A percentile compares a stretch with the other conserved stretches of the same genome.
Conservation (phyloP, 768 basidiomycete species). For the Mycena kentingensis region DNA sequence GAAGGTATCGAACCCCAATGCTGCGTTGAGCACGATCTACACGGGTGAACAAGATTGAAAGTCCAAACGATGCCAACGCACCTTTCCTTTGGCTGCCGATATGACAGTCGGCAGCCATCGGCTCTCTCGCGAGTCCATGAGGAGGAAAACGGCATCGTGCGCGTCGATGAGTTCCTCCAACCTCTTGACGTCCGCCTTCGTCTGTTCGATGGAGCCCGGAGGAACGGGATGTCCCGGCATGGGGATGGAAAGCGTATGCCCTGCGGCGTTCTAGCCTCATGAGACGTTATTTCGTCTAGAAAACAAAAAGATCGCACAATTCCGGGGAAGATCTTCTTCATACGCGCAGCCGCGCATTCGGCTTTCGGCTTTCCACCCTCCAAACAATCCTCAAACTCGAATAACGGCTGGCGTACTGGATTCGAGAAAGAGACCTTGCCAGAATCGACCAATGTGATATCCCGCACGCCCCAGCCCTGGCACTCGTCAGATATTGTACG, state of each 20-base stretch:
- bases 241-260: constrained; percentile 79
- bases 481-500: neutral
- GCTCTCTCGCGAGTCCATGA: constrained; percentile 99
- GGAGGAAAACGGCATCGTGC: constrained; percentile 89
- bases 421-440: constrained; percentile 94
- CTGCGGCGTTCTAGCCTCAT: constrained; percentile 73
- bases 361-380: constrained; percentile 95
- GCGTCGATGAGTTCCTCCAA: constrained; percentile 78
- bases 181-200: constrained; percentile 64
- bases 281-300: neutral
- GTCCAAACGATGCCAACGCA: constrained; percentile 26
- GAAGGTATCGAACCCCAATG: constrained; percentile 93
- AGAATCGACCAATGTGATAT: constrained; percentile 91
- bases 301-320: constrained; percentile 57
- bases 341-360: constrained; percentile 77
- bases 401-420: constrained; percentile 95
- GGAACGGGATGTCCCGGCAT: constrained; percentile 98
- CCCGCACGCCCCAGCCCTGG: constrained; percentile 95
- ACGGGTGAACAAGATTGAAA: neutral
- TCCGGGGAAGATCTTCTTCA: constrained; percentile 91
- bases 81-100: constrained; percentile 84
- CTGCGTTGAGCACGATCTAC: constrained; percentile 91
- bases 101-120: constrained; percentile 95
- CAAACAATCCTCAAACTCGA: constrained; percentile 92
- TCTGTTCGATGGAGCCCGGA: constrained; percentile 52